phyloP scores from a whole-genome alignment of 768 basidiomycete genomes.

The Hirschioporus abietinus region DNA sequence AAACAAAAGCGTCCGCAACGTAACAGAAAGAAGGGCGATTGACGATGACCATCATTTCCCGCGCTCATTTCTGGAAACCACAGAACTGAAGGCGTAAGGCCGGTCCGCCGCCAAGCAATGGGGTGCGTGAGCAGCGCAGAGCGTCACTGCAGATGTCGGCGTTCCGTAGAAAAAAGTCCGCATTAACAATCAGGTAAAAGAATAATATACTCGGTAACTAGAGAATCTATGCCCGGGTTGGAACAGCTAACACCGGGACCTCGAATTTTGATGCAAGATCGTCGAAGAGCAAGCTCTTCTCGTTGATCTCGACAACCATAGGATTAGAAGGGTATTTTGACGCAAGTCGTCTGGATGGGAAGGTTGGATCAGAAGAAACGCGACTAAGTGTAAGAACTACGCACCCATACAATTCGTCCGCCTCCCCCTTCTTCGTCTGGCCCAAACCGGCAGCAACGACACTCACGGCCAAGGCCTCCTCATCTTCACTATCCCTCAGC shows the following conservation, averaged over 20 bases:
- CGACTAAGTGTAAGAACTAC: constrained; percentile 22
- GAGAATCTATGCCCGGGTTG: constrained; percentile 8
- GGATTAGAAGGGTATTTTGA: constrained; percentile 63
- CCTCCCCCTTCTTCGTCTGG: constrained; percentile 49
- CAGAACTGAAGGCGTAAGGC: too few species aligned
- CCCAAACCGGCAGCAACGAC: constrained; percentile 60
- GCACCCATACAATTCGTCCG: constrained; percentile 66
- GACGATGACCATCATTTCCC: too few species aligned
- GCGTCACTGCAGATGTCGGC: too few species aligned
- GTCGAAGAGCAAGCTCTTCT: constrained; percentile 65
- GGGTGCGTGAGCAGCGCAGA: too few species aligned
- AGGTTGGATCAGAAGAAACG: constrained; percentile 5
- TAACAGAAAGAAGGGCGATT: too few species aligned
- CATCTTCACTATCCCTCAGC: constrained; percentile 38
- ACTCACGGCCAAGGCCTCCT: constrained; percentile 65
- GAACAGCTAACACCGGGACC: constrained; percentile 49
- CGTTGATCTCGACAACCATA: constrained; percentile 54
- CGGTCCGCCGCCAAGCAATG: too few species aligned
- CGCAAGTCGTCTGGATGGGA: constrained; percentile 32
- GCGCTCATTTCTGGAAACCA: too few species aligned
- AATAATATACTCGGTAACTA: neutral
- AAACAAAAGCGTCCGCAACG: too few species aligned
- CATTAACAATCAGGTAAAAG: neutral
- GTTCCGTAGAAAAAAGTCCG: neutral
- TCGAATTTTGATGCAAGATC: constrained; percentile 49